A percentile compares a stretch with the other conserved stretches of the same genome.
Conservation (phyloP, 2,329 filamentous ascomycete genomes). For the Aspergillus costaricaensis region DNA sequence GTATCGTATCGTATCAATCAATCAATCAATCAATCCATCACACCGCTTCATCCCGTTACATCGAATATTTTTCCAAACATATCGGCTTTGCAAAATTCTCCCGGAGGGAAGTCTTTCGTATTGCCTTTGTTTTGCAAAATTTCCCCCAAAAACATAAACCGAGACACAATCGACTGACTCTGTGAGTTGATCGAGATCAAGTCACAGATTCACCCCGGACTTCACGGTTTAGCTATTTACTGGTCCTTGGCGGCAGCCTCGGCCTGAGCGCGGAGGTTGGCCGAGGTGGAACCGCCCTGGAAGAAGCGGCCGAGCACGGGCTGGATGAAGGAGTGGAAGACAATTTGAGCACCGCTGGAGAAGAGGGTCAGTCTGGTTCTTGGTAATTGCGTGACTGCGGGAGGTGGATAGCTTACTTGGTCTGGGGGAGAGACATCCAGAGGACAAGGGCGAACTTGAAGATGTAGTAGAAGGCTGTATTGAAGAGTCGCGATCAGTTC, state of each 20-base stretch:
- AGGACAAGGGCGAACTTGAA: conserved; percentile 98
- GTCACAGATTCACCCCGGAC: conserved; percentile 7
- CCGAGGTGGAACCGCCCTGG: conserved; percentile 70
- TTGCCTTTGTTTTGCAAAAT: conserved; percentile 3
- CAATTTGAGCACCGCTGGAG: conserved; percentile 82
- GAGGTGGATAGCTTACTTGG: conserved; percentile 65
- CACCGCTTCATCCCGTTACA: background rate
- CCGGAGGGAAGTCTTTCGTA: background rate
- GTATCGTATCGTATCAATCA: background rate
- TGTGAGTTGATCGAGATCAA: conserved; percentile 11
- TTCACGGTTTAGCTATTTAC: conserved; percentile 40
- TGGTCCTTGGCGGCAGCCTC: conserved; percentile 66
- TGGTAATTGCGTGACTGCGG: background rate
- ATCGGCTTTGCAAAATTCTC: background rate
- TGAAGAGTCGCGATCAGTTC: conserved; percentile 25
- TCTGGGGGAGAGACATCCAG: conserved; percentile 95
- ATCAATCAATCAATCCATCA: too few relatives aligned
- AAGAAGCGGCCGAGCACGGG: conserved; percentile 95
- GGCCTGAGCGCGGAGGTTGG: conserved; percentile 85
- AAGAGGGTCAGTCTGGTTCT: conserved; percentile 7
- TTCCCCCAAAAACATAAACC: conserved; percentile 7
- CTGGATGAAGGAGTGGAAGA: conserved; percentile 95
- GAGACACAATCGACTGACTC: background rate
- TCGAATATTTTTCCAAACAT: background rate
- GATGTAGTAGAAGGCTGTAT: conserved; percentile 87